phyloP scores from a whole-genome alignment of 768 basidiomycete genomes.

The Cyclocybe cylindracea region DNA sequence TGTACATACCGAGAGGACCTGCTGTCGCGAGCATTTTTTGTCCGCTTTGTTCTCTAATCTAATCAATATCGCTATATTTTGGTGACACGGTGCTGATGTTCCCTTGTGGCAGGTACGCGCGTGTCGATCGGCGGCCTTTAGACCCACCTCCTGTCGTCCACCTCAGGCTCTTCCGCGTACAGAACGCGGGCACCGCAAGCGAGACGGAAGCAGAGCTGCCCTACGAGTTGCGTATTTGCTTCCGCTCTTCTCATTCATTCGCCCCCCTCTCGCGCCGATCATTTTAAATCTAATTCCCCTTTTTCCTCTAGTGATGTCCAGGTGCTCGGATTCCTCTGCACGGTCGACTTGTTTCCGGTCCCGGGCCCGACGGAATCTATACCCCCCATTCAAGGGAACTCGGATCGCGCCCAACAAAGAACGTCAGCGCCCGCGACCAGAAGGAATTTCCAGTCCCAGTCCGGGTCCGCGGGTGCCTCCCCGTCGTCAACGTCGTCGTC shows the following conservation, averaged over 20 bases:
- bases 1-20: too few species aligned
- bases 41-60: slow-evolving; percentile 6
- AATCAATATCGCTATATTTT: slow-evolving; percentile 1
- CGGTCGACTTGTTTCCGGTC: slow-evolving; percentile 75
- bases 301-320: slow-evolving; percentile 52
- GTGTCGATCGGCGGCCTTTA: slow-evolving; percentile 63
- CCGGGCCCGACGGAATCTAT: slow-evolving; percentile 22
- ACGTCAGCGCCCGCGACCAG: slow-evolving; percentile 16
- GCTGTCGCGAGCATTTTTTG: not conserved
- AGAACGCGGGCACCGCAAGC: slow-evolving; percentile 38
- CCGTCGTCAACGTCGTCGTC: slow-evolving; percentile 1
- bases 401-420: slow-evolving; percentile 4
- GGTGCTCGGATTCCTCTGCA: slow-evolving; percentile 70
- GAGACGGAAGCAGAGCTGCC: slow-evolving; percentile 46
- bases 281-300: slow-evolving; percentile 4
- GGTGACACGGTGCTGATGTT: slow-evolving; percentile 8
- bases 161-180: slow-evolving; percentile 48
- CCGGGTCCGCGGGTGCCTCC: slow-evolving; percentile 8
- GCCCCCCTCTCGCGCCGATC: not conserved
- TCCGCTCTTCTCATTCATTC: not conserved
- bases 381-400: not conserved
- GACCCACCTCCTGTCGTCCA: slow-evolving; percentile 68
- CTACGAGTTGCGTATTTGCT: slow-evolving; percentile 45
- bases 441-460: slow-evolving; percentile 11
- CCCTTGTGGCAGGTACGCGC: slow-evolving; percentile 46